Percentiles rank a stretch among this genome's conserved stretches.
phyloP scores from a whole-genome alignment of 2,329 filamentous ascomycete species.

The Lithohypha guttulata region DNA sequence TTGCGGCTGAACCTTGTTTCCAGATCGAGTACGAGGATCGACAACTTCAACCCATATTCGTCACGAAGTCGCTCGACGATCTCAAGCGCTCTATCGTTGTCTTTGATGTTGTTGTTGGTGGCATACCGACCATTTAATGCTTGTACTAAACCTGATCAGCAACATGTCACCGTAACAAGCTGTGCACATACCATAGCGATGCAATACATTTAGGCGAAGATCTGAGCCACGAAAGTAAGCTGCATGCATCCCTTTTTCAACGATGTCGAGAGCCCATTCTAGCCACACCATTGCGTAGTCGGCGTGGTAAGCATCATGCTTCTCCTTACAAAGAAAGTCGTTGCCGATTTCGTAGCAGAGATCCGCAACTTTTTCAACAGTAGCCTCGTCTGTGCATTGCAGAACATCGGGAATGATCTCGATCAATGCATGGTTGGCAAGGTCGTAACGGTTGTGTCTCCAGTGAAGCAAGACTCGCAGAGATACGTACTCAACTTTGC shows the following conservation, averaged over 20 bases:
- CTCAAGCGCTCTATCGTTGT: not conserved
- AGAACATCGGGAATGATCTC: conserved; percentile 40
- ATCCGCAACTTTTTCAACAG: conserved; percentile 54
- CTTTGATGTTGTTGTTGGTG: no score
- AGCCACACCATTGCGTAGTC: conserved; percentile 60
- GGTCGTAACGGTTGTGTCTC: conserved; percentile 60
- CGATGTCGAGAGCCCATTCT: conserved; percentile 50
- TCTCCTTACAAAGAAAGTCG: conserved; percentile 41
- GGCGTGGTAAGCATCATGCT: no score
- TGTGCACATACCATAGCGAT: conserved; percentile 44
- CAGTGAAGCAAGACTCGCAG: conserved; percentile 39
- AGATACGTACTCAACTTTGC: conserved; percentile 1
- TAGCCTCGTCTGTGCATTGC: conserved; percentile 33
- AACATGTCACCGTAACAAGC: not conserved
- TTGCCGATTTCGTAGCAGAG: conserved; percentile 63
- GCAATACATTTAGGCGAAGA: conserved; percentile 55
- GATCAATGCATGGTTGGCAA: conserved; percentile 73
- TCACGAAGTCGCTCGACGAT: not conserved
- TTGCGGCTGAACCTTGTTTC: conserved; percentile 46
- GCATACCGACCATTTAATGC: no score
- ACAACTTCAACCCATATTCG: conserved; percentile 52
- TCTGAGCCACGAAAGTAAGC: conserved; percentile 52
- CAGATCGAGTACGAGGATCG: conserved; percentile 57
- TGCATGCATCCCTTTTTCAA: conserved; percentile 47
- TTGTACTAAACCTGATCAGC: conserved; percentile 19